Percentiles rank a stretch among this genome's conserved stretches.
phyloP scores from a whole-genome alignment of 1,284 basidiomycete species.

The Gymnopus androsaceus region DNA sequence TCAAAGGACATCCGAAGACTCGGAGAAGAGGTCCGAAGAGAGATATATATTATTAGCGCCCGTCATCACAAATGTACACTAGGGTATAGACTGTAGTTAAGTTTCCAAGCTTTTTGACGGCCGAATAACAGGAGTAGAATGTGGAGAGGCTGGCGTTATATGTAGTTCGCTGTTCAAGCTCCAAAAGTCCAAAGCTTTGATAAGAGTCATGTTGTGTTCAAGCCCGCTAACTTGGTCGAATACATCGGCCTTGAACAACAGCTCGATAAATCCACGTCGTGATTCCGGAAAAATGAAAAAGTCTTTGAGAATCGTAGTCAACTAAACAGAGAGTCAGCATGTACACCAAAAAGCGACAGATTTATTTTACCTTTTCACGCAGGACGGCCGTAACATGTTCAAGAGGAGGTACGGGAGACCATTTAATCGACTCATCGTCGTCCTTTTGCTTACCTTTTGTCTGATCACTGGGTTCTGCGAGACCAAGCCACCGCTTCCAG shows the following conservation, averaged over 20 bases:
- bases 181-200: conserved; percentile 13
- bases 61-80: neutral
- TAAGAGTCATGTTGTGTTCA: neutral
- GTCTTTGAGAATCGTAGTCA: conserved; percentile 4
- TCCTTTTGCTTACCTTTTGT: conserved; percentile 44
- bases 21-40: too few species aligned
- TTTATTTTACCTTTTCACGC: conserved; percentile 55
- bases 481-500: conserved; percentile 67
- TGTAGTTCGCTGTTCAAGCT: conserved; percentile 14
- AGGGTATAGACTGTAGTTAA: neutral
- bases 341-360: neutral
- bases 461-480: conserved; percentile 29
- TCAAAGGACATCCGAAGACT: conserved; percentile 41
- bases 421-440: conserved; percentile 26
- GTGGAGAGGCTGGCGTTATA: too few species aligned
- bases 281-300: conserved; percentile 17
- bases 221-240: conserved; percentile 7
- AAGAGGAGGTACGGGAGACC: conserved; percentile 34
- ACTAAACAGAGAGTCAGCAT: neutral
- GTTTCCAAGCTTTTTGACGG: neutral
- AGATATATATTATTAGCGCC: too few species aligned
- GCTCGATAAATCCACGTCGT: conserved; percentile 13
- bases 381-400: conserved; percentile 53
- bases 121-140: neutral
- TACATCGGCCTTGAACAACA: conserved; percentile 11